Percentiles rank a stretch among this genome's conserved stretches.
These are phyloP conservation scores for Actinidia arguta DNA, from an alignment of 179 eudicot species.

Conservation along the genomic window DNA sequence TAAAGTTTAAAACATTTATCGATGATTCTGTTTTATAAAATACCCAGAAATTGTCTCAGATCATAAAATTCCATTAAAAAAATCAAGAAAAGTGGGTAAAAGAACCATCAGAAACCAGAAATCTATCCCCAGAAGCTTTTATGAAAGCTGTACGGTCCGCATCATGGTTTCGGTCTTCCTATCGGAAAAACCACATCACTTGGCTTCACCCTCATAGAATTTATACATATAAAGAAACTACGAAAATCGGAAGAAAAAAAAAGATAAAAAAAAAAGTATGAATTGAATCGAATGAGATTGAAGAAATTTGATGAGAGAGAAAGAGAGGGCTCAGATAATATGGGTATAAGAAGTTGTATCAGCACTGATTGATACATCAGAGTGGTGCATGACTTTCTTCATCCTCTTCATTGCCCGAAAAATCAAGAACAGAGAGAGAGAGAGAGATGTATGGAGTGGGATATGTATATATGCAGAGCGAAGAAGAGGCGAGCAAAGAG, in stretches of 20 bases:
- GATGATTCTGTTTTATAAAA: too few relatives aligned
- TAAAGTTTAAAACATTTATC: too few relatives aligned
- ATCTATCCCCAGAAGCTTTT: slow-evolving; percentile 10
- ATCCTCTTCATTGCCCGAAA: slow-evolving; percentile 2
- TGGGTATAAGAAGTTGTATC: not conserved
- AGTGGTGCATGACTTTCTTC: slow-evolving; percentile 9
- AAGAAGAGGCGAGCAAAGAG: not conserved
- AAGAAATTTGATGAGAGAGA: not conserved
- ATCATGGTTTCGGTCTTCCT: slow-evolving; percentile 3
- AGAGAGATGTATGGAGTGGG: not conserved
- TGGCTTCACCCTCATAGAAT: not conserved
- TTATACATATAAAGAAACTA: not conserved
- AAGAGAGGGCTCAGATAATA: slow-evolving; percentile 1
- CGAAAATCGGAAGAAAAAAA: not conserved
- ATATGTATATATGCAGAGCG: not conserved
- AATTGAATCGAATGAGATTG: not conserved
- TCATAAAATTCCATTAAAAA: not conserved
- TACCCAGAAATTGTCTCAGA: too few relatives aligned
- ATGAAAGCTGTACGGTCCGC: slow-evolving; percentile 15
- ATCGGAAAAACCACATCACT: not conserved
- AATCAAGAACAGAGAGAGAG: not conserved
- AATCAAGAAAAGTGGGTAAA: not conserved
- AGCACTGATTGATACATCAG: slow-evolving; percentile 10
- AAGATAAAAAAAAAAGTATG: not conserved
- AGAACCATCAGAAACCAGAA: slow-evolving; percentile 8